Evolutionary conservation across 805 yeast genomes (phyloP), one percentile per base, ranked within the genome.

Genomic region (Cyberlindnera meyerae): DNA sequence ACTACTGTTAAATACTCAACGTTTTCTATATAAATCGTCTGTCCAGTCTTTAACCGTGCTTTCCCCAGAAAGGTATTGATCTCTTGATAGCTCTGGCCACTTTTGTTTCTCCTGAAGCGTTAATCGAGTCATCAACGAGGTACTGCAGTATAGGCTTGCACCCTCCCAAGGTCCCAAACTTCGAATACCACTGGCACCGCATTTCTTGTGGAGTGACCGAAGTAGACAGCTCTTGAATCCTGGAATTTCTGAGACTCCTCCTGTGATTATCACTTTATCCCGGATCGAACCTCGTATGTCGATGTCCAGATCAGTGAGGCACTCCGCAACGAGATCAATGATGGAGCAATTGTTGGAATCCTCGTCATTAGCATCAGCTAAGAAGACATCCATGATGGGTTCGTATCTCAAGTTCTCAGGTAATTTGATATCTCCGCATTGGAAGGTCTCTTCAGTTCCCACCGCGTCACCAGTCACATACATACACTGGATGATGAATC

Each of bases 161-260:
- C 59, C 59, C 24, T 44, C 39, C 55, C 56, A 54, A 1, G 57
- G 30, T 1, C 55, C 57, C 20, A 52, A 27, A 1, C 50, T 27
- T 8, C 32, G 34, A 2, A 54, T 45, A 1, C 40, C 39, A 11
- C 26, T 33, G 7, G 21, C 36, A 11, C 27, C 34, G 1, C 32
- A 18, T 2, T 11, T 24, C 8, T 27, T 27, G 6, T 42, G 18
- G 1, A 54, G 20, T 14, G 48, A 42, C 2, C 36, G 15, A 8
- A 54, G n/a, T 1, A 54, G 17, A 2, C 46, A 24, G 3, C 42
- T 8, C 17, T 44, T 54, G 14, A 53, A 35, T 0, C 59, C 59
- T 6, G 54, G 52, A 5, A 54, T 37, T 0, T 33, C 24, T 2
- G 57, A 47, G 0, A 51, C 26, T 0, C 55, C 55, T 9, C 59